Conservation (phyloP, 805 yeast genomes). For the Monosporozyma aerobia region DNA sequence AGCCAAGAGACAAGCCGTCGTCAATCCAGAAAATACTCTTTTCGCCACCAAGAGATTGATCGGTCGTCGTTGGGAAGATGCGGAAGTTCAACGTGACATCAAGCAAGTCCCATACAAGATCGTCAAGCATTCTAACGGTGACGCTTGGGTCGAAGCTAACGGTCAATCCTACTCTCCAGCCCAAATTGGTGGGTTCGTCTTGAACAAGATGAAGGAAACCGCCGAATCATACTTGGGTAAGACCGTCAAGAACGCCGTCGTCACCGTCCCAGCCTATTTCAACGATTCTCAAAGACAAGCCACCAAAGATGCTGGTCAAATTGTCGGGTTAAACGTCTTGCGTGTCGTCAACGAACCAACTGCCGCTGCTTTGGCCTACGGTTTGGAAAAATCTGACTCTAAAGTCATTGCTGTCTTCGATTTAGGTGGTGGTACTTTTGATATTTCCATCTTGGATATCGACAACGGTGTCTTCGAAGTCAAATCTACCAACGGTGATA, state of each 20-base stretch:
- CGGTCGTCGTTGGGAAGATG: constrained; percentile 85
- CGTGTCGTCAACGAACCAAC: constrained; percentile 81
- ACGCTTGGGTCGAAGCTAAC: constrained; percentile 91
- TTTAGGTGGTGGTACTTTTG: constrained; percentile 98
- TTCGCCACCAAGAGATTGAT: constrained; percentile 92
- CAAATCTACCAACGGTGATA: constrained; percentile 91
- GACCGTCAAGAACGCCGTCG: constrained; percentile 79
- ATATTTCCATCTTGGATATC: constrained; percentile 90
- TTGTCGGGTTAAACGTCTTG: constrained; percentile 80
- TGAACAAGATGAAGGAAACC: constrained; percentile 97
- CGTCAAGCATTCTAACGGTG: constrained; percentile 84
- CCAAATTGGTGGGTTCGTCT: constrained; percentile 87
- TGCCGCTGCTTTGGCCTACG: constrained; percentile 91
- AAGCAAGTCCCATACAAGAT: constrained; percentile 84
- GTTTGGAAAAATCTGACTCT: constrained; percentile 71
- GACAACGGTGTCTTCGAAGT: constrained; percentile 98
- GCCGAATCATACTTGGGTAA: constrained; percentile 89
- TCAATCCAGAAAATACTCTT: constrained; percentile 87
- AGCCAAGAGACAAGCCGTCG: constrained; percentile 93
- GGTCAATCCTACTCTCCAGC: constrained; percentile 88
- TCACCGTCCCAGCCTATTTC: constrained; percentile 83
- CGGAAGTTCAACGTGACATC: constrained; percentile 85
- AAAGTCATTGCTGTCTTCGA: constrained; percentile 93
- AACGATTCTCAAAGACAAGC: constrained; percentile 79
- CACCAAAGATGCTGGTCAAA: constrained; percentile 94